A percentile compares a stretch with the other conserved stretches of the same genome.
Conservation (phyloP, 371 early-diverging fungal genomes). For the Rhizopus delemar region DNA sequence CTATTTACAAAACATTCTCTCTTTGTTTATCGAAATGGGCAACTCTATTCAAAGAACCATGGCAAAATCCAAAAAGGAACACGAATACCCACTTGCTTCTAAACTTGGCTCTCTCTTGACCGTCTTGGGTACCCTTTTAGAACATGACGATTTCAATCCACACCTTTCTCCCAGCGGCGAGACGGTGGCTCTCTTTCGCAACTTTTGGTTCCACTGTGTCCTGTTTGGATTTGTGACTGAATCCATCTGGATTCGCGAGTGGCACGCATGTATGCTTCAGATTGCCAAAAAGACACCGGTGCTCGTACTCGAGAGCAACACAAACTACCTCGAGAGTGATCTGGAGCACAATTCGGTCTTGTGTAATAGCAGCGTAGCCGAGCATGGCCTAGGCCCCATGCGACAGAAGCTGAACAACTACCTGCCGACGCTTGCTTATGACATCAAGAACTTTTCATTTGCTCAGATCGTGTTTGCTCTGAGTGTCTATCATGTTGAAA, state of each 20-base stretch:
- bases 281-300: conserved; percentile 88
- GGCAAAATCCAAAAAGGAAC: conserved; percentile 51
- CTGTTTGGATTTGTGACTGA: conserved; percentile 79
- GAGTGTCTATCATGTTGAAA: conserved; percentile 84
- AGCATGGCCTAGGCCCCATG: conserved; percentile 42
- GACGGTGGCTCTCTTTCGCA: conserved; percentile 73
- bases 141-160: conserved; percentile 64
- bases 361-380: conserved; percentile 61
- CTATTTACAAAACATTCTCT: conserved; percentile 59
- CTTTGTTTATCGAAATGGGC: conserved; percentile 73
- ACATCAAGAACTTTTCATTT: conserved; percentile 69
- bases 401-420: conserved; percentile 38
- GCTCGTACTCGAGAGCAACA: conserved; percentile 70
- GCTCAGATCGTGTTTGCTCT: conserved; percentile 81
- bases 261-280: conserved; percentile 63
- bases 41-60: conserved; percentile 59
- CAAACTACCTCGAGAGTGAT: conserved; percentile 87
- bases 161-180: conserved; percentile 66
- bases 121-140: conserved; percentile 61
- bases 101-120: conserved; percentile 71
- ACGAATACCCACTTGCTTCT: conserved; percentile 54
- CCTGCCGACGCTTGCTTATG: conserved; percentile 50
- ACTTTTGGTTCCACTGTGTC: conserved; percentile 89
- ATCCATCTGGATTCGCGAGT: conserved; percentile 75
- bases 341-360: conserved; percentile 86